phyloP scores from a whole-genome alignment of 164 flowering plant species.

The Nelumbo lutea region DNA sequence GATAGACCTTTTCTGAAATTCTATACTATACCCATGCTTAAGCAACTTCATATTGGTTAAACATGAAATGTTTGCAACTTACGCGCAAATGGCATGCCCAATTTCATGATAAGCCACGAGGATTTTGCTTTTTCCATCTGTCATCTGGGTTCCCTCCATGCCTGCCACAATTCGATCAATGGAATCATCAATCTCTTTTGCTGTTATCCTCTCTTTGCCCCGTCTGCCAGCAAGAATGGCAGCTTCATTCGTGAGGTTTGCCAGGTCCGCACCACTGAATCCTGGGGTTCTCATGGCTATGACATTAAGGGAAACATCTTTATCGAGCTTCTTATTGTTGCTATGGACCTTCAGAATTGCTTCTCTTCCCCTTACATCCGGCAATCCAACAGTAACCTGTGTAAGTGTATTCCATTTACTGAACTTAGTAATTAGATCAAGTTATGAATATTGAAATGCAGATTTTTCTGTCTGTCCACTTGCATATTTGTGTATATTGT shows the following conservation, averaged over 20 bases:
- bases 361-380: conserved; percentile 71
- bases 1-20: not conserved
- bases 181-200: conserved; percentile 66
- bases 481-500: too few species aligned
- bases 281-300: conserved; percentile 78
- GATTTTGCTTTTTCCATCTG: conserved; percentile 71
- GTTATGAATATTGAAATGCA: too few species aligned
- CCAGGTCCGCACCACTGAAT: conserved; percentile 76
- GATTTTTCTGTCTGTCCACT: too few species aligned
- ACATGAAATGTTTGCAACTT: conserved; percentile 18
- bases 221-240: conserved; percentile 78
- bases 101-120: conserved; percentile 76
- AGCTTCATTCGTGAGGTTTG: conserved; percentile 81
- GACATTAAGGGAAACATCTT: conserved; percentile 43
- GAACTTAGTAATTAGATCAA: too few species aligned
- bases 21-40: not conserved
- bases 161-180: conserved; percentile 73
- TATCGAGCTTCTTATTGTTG: conserved; percentile 58
- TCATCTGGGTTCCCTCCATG: conserved; percentile 79
- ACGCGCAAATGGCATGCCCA: conserved; percentile 73
- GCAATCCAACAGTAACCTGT: conserved; percentile 59
- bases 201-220: conserved; percentile 53
- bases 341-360: conserved; percentile 64
- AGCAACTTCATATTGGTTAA: too few species aligned
- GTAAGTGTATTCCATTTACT: not conserved